Evolutionary conservation across 2,329 filamentous ascomycete genomes (phyloP), one percentile per base, ranked within the genome.

Genomic region (Exophiala sp.): DNA sequence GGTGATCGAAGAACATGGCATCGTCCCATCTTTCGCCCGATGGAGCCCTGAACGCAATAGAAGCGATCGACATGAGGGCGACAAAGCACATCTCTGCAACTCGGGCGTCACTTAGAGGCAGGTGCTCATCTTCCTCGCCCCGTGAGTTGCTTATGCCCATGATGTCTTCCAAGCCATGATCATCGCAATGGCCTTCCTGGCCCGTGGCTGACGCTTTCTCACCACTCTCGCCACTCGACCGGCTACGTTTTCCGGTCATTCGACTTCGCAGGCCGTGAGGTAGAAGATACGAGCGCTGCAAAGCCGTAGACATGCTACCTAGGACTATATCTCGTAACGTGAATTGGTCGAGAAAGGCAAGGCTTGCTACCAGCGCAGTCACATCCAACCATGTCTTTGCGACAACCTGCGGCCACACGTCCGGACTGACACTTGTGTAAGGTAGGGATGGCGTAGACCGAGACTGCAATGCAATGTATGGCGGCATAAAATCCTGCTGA

Each of bases 251-350:
- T 16, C 53, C 41, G n/a, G 45, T n/a, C 11, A 12, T 34, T 20
- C 39, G 39, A 14, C 12, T 44, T 39, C 39, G 44, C 32, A 57
- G 40, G 36, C 50, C 52, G 18, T 41, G 16, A 24, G 54, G 56
- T 36, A 52, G 39, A 35, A 29, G 18, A 46, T 57, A 60, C 10
- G 52, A 54, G 35, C 56, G 50, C 35, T 58, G 58, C 20, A 60
- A 41, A 14, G 58, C 55, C 8, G 49, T 47, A 11, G 55, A 50
- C 10, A 60, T 54, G 39, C 54, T 52, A 41, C 35, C 48, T 10
- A 60, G 29, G 21, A 57, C 38, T 9, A 60, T 39, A 11, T 50
- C 38, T 12, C 56, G 43, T n/a, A 60, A 24, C 20, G 52, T 40
- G 32, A 62, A 54, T 14, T 46, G 21, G n/a, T 58, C 46, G 3